Evolutionary conservation across 2,329 filamentous ascomycete genomes (phyloP).

Genomic region (Fusarium sp.): DNA sequence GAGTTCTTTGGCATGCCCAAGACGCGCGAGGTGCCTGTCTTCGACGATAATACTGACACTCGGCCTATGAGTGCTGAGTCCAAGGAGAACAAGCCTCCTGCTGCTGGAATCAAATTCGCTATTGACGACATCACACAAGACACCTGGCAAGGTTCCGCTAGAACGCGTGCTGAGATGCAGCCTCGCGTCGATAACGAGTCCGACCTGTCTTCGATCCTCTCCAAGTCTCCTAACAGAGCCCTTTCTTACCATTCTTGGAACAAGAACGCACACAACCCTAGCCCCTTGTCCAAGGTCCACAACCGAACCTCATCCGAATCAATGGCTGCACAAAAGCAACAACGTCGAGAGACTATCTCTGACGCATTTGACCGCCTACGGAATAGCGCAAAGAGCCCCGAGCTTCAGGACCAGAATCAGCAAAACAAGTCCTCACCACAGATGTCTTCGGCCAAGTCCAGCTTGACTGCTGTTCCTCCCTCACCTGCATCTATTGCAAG

Average conservation of each 20-base stretch:
- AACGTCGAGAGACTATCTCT: slow-evolving; percentile 50
- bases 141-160: slow-evolving; percentile 55
- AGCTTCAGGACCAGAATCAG: slow-evolving; percentile 40
- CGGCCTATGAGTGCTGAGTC: slow-evolving; percentile 53
- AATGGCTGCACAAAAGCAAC: slow-evolving; percentile 34
- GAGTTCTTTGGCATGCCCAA: slow-evolving; percentile 62
- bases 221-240: slow-evolving; percentile 54
- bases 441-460: slow-evolving; percentile 57
- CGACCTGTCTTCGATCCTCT: slow-evolving; percentile 61
- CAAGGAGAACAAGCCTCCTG: slow-evolving; percentile 62
- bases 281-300: slow-evolving; percentile 55
- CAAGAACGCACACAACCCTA: slow-evolving; percentile 52
- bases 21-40: slow-evolving; percentile 44
- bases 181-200: slow-evolving; percentile 66
- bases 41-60: slow-evolving; percentile 53
- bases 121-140: slow-evolving; percentile 60
- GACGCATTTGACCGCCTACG: slow-evolving; percentile 53
- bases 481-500: slow-evolving; percentile 53
- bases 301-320: slow-evolving; percentile 49
- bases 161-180: slow-evolving; percentile 64
- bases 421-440: slow-evolving; percentile 50
- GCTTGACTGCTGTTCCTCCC: slow-evolving; percentile 57
- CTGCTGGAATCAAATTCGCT: slow-evolving; percentile 49
- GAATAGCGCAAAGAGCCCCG: slow-evolving; percentile 53
- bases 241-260: slow-evolving; percentile 44